A percentile compares a stretch with the other conserved stretches of the same genome.
phyloP scores from a whole-genome alignment of 306 rosid species.

The Lathyrus sativus region DNA sequence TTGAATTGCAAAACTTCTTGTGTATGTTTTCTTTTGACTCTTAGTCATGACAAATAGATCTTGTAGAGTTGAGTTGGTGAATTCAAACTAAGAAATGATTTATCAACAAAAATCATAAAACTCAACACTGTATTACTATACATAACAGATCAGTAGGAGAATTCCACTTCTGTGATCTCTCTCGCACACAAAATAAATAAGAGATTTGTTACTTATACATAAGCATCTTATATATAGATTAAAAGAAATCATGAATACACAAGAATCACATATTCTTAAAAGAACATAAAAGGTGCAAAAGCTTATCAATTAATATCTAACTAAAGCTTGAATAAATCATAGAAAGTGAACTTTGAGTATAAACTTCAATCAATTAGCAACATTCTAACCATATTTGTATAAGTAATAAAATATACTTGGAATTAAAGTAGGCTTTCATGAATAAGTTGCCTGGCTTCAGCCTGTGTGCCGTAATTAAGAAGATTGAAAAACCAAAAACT shows the following conservation, averaged over 20 bases:
- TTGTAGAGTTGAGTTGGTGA: no score
- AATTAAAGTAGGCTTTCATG: conserved; percentile 32
- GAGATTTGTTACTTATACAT: background rate
- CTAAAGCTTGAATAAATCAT: background rate
- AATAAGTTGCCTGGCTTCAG: conserved; percentile 62
- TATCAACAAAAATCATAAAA: no score
- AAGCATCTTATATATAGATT: background rate
- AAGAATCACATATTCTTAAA: background rate
- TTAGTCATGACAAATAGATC: no score
- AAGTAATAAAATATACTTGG: conserved; percentile 9
- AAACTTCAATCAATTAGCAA: background rate
- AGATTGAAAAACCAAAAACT: conserved; percentile 11
- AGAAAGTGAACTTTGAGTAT: background rate
- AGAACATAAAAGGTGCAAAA: background rate
- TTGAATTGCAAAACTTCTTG: no score
- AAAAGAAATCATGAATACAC: background rate
- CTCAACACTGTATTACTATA: no score
- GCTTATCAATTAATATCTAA: background rate
- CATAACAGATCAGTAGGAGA: background rate
- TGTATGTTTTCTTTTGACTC: no score
- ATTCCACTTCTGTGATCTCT: background rate
- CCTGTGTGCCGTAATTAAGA: conserved; percentile 52
- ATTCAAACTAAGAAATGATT: no score
- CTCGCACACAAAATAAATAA: background rate
- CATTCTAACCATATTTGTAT: conserved; percentile 1